Conservation (phyloP, 2,329 filamentous ascomycete species). For the Penicillium sp. region DNA sequence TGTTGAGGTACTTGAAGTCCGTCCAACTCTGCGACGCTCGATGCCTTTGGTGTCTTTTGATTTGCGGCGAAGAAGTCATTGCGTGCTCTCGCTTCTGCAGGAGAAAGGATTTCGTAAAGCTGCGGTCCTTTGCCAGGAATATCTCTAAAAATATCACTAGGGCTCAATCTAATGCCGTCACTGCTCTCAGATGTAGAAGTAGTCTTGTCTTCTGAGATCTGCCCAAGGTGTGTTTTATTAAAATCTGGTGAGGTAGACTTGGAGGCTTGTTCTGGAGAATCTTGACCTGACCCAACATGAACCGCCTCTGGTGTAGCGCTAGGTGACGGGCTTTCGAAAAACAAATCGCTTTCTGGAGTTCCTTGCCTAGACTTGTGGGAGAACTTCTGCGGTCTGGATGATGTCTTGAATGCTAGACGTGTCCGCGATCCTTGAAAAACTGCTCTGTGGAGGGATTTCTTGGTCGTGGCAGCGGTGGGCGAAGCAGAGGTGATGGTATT, state of each 20-base stretch:
- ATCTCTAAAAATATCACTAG: conserved; percentile 5
- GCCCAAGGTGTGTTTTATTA: conserved; percentile 13
- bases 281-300: not conserved
- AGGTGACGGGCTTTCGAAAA: conserved; percentile 4
- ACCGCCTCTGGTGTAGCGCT: not conserved
- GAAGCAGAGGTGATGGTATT: conserved; percentile 37
- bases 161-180: not conserved
- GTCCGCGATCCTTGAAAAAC: not conserved
- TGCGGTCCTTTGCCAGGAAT: conserved; percentile 1
- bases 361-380: not conserved
- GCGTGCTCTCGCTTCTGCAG: conserved; percentile 5
- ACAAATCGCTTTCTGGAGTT: conserved; percentile 5
- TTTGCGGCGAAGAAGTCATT: conserved; percentile 7
- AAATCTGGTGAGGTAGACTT: not conserved
- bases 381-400: not conserved
- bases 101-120: conserved; percentile 7
- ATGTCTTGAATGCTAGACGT: not conserved
- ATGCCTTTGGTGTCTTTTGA: conserved; percentile 18
- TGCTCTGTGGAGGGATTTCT: conserved; percentile 21
- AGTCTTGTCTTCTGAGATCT: not conserved
- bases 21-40: conserved; percentile 34
- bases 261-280: not conserved
- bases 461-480: conserved; percentile 40
- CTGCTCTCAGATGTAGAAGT: not conserved
- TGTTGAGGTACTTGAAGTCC: conserved; percentile 28